These are phyloP conservation scores for Saturnispora serradocipensis DNA, from an alignment of 805 yeast species.

Conservation along the genomic window DNA sequence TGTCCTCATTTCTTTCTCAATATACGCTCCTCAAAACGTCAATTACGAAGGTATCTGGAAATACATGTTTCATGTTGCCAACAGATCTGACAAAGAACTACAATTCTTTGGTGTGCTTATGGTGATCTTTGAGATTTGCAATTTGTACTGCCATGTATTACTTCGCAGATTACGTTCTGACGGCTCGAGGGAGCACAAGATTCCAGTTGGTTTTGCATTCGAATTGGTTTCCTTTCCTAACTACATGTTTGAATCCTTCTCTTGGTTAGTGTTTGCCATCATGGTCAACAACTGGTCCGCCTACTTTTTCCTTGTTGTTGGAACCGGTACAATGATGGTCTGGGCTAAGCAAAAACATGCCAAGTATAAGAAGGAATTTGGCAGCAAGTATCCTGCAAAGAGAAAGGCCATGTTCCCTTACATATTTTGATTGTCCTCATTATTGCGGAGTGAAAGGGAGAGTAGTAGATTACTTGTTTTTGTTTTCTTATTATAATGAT, in stretches of 20 bases:
- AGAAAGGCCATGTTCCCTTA: constrained; percentile 78
- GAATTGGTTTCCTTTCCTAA: constrained; percentile 82
- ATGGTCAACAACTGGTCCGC: constrained; percentile 74
- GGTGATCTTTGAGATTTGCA: constrained; percentile 60
- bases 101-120: constrained; percentile 34
- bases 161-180: constrained; percentile 50
- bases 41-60: constrained; percentile 18
- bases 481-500: neutral
- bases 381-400: constrained; percentile 67
- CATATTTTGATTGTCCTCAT: constrained; percentile 34
- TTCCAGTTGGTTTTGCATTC: constrained; percentile 83
- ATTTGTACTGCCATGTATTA: constrained; percentile 60
- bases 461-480: neutral
- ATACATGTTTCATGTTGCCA: constrained; percentile 37
- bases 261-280: constrained; percentile 65
- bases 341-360: constrained; percentile 90
- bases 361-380: constrained; percentile 57
- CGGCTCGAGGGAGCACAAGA: constrained; percentile 50
- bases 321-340: constrained; percentile 73
- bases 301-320: constrained; percentile 58
- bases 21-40: constrained; percentile 25
- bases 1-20: constrained; percentile 27
- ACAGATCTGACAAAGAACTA: constrained; percentile 27
- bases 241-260: constrained; percentile 76
- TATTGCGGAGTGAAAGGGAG: neutral